Base-by-base conservation (phyloP, 805 yeast genomes). In the Ogataea paraovalis region DNA sequence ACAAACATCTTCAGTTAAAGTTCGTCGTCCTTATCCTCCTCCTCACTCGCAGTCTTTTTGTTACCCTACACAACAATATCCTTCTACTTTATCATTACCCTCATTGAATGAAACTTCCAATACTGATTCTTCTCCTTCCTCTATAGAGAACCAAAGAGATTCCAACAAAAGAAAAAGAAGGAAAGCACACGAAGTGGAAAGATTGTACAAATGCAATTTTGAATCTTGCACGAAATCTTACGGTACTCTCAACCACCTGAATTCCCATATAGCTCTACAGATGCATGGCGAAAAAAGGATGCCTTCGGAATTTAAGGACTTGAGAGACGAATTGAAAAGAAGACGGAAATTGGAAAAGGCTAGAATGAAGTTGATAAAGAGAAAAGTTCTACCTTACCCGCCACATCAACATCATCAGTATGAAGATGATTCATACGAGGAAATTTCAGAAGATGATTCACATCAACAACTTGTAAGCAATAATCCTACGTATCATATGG, bases 171-270 rank as follows among this genome's bases (percentile, higher is more conserved):
- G 85, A 41, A 79, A 78, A 16, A 68, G 85, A 49, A 68, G 83
- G 43, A 74, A 73, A 47, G 78, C 74, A 42, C 73, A 75, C 46
- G 83, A 80, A 57, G 77, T 80, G 56, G 81, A 76, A 49, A 69
- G 85, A 41, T 54, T 78, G 4, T 79, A 79, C 59, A 66, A 64
- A 20, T 79, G 85, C 59, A 76, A 68, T 44, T 72, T 58, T 53
- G 62, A 64, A 22, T 68, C 67, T 10, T 80, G 85, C 50, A 62
- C 67, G 7, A 80, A 80, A 61, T 75, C 78, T 8, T 79, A 79
- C 55, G 85, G 85, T 13, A 80, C 85, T 4, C 67, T 79, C 37
- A 79, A 80, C 57, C 85, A 79, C 58, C 62, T 79, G 32, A 79
- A 79, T 54, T 79, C 82, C 13, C 85, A 79, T 56, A 75, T 79